Evolutionary conservation across 768 basidiomycete species (phyloP).

Genomic region (Agaricus sinodeliciosus): DNA sequence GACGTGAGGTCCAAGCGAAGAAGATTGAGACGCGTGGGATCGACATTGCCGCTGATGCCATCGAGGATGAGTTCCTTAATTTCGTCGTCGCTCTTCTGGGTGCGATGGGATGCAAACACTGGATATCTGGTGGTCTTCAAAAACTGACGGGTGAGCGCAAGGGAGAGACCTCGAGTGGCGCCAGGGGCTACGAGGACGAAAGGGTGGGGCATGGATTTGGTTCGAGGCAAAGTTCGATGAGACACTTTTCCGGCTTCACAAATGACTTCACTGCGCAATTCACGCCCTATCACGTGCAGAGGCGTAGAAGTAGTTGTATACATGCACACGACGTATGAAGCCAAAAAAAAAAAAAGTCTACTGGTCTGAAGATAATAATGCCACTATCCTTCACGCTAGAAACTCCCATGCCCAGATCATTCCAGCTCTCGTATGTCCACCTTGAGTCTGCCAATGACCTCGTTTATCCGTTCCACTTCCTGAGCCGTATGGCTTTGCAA

Average conservation of each 20-base stretch:
- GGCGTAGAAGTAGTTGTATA: background rate
- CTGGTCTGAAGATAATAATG: constrained; percentile 3
- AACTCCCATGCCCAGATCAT: background rate
- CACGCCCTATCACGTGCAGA: constrained; percentile 5
- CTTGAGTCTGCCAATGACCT: constrained; percentile 22
- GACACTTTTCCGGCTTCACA: background rate
- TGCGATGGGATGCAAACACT: constrained; percentile 50
- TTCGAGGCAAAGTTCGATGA: background rate
- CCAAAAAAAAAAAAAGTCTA: constrained; percentile 9
- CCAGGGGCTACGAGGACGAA: constrained; percentile 48
- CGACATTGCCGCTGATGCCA: constrained; percentile 30
- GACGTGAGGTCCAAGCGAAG: constrained; percentile 45
- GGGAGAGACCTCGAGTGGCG: constrained; percentile 49
- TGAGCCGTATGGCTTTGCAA: constrained; percentile 25
- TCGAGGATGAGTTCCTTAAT: constrained; percentile 36
- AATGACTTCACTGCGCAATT: background rate
- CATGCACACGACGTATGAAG: background rate
- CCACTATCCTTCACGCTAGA: background rate
- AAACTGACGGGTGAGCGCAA: constrained; percentile 48
- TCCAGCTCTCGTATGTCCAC: constrained; percentile 28
- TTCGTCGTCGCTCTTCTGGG: constrained; percentile 22
- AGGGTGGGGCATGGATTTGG: constrained; percentile 23
- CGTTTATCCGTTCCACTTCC: constrained; percentile 29
- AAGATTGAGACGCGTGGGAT: constrained; percentile 37
- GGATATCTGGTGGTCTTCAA: constrained; percentile 43